Evolutionary conservation across 306 rosid genomes (phyloP), one percentile per base, ranked within the genome.

Genomic region (Rosa multiflora): DNA sequence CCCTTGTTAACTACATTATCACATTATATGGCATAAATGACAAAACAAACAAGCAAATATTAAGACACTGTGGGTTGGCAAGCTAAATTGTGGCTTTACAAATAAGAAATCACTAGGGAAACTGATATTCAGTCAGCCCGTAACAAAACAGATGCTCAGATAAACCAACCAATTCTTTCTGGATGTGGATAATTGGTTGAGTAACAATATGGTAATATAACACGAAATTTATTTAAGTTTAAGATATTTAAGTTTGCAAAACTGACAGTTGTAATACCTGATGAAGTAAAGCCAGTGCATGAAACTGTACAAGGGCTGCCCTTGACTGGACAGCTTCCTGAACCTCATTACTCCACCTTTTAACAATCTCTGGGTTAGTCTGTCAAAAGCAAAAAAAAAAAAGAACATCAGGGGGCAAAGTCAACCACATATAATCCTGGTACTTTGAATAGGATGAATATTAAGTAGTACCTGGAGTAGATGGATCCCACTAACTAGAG

Each of bases 301-400:
- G 99, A 82, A 95, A 95, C 79, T 95, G 99, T 62, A 95, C 99
- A 83, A 95, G 99, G 75, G 99, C 98, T 42, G 99, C 97, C 85
- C 98, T 91, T 58, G 99, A 93, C 85, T 95, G 99, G 85, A 95
- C 97, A 69, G 99, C 97, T 88, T 95, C 99, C 83, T 95, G 99
- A 86, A 95, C 96, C 90, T 95, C 99, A 82, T 95, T 95, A 79
- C 99, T 95, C 99, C 99, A 95, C 87, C 99, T 87, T 86, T 91
- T 93, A 55, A 95, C 99, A 86, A 95, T 95, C 88, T 95, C 99
- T 18, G 99, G 97, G 84, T 89, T 91, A 72, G 99, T 93, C 99
- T 95, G 89, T 32, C 56, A 71, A 79, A 78, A 71, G 61, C 3
- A 32, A 32, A 32, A 3, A 32, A 53, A 6, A 55, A 56, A 56